Percentiles rank a stretch among this genome's conserved stretches.
These are phyloP conservation scores for Abortiporus biennis DNA, from an alignment of 1,284 basidiomycete genomes.

Conservation along the genomic window DNA sequence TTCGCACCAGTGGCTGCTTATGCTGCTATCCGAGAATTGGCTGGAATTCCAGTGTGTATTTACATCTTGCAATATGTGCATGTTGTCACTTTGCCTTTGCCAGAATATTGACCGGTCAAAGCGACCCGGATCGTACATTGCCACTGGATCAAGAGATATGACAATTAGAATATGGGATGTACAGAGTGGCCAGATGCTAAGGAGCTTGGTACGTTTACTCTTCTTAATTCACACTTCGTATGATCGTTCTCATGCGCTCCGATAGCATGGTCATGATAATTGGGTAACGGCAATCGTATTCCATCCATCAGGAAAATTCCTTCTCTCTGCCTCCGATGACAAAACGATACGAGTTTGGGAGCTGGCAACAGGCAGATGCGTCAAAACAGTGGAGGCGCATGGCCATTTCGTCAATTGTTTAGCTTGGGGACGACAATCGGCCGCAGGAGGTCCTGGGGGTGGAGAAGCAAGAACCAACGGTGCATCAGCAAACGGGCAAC, in stretches of 20 bases:
- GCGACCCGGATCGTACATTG: constrained; percentile 54
- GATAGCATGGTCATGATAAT: constrained; percentile 74
- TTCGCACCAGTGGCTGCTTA: constrained; percentile 79
- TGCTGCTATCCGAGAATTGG: constrained; percentile 71
- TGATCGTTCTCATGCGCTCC: not conserved
- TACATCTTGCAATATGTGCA: constrained; percentile 27
- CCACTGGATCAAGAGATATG: constrained; percentile 85
- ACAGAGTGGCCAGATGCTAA: constrained; percentile 68
- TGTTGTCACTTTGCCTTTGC: not conserved
- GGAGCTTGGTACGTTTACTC: constrained; percentile 35
- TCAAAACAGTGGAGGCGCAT: constrained; percentile 78
- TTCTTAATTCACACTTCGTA: not conserved
- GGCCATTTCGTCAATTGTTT: constrained; percentile 82
- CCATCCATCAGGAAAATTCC: constrained; percentile 81
- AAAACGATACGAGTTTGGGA: constrained; percentile 91
- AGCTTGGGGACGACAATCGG: constrained; percentile 66
- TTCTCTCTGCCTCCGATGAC: constrained; percentile 87
- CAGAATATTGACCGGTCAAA: constrained; percentile 40
- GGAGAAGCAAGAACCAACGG: constrained; percentile 27
- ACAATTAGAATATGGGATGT: constrained; percentile 86
- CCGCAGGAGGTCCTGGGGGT: constrained; percentile 1
- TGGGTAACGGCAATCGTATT: constrained; percentile 83
- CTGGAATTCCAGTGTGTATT: constrained; percentile 55
- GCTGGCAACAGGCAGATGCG: constrained; percentile 71
- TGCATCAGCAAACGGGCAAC: constrained; percentile 21